phyloP scores from a whole-genome alignment of 306 rosid genomes.

The Psophocarpus tetragonolobus region DNA sequence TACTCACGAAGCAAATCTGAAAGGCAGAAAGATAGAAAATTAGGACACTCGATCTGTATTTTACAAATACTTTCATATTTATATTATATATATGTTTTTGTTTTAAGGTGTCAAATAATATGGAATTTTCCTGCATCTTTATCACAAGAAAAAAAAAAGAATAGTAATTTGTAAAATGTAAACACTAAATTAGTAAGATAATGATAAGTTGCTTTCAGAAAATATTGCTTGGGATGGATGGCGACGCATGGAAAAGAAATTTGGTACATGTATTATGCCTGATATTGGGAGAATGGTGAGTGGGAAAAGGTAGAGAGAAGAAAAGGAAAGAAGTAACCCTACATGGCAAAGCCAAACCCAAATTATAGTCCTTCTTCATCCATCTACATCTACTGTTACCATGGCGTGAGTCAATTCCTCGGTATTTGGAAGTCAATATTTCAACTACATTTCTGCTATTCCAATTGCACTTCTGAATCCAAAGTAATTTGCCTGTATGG shows the following conservation, averaged over 20 bases:
- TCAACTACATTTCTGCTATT: neutral
- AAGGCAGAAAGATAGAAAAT: neutral
- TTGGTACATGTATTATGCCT: slow-evolving; percentile 21
- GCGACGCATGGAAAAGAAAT: neutral
- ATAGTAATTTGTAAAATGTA: neutral
- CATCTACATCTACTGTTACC: slow-evolving; percentile 16
- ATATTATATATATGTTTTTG: too few relatives aligned
- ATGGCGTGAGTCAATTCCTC: neutral
- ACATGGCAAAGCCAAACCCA: slow-evolving; percentile 18
- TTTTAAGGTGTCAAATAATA: too few relatives aligned
- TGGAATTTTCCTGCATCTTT: too few relatives aligned
- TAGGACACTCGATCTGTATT: too few relatives aligned
- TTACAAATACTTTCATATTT: too few relatives aligned
- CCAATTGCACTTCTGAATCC: neutral
- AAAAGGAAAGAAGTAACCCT: neutral
- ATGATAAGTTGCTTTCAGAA: neutral
- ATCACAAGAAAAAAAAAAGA: neutral
- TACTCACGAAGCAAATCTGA: neutral
- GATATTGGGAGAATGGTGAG: slow-evolving; percentile 7
- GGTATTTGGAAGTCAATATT: slow-evolving; percentile 10
- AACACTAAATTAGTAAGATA: neutral
- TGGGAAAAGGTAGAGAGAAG: neutral
- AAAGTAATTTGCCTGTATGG: too few relatives aligned
- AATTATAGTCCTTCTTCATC: neutral
- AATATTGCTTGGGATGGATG: neutral